Conservation (phyloP, 2,329 filamentous ascomycete genomes). For the Venturia asperata region DNA sequence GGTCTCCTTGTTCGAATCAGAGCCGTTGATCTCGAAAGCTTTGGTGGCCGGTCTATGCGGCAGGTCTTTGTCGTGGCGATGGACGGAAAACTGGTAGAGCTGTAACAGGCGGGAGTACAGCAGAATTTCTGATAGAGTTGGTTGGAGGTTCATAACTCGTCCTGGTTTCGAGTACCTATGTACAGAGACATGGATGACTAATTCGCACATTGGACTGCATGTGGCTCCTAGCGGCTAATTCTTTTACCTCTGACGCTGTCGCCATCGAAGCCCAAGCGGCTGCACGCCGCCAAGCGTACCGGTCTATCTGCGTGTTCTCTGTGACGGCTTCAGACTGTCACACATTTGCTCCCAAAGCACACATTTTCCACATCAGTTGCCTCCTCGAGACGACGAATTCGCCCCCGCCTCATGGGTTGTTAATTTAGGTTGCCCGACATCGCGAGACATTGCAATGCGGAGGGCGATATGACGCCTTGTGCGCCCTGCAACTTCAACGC, state of each 20-base stretch:
- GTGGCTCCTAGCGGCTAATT: too few relatives aligned
- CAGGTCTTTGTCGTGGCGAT: background rate
- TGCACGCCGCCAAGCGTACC: background rate
- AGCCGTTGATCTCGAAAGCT: background rate
- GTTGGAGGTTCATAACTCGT: background rate
- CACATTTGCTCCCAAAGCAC: background rate
- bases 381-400: background rate
- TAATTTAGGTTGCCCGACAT: background rate
- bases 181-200: too few relatives aligned
- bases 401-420: background rate
- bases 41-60: background rate
- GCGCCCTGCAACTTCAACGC: background rate
- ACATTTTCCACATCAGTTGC: background rate
- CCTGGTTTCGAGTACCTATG: too few relatives aligned
- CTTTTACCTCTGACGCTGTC: too few relatives aligned
- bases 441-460: background rate
- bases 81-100: background rate
- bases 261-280: background rate
- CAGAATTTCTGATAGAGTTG: background rate
- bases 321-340: background rate
- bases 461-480: background rate
- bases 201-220: too few relatives aligned
- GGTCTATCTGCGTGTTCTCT: background rate
- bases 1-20: background rate
- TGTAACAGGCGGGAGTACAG: background rate